These are phyloP conservation scores for Corchorus capsularis DNA, from an alignment of 345 rosid genomes.

Conservation along the genomic window DNA sequence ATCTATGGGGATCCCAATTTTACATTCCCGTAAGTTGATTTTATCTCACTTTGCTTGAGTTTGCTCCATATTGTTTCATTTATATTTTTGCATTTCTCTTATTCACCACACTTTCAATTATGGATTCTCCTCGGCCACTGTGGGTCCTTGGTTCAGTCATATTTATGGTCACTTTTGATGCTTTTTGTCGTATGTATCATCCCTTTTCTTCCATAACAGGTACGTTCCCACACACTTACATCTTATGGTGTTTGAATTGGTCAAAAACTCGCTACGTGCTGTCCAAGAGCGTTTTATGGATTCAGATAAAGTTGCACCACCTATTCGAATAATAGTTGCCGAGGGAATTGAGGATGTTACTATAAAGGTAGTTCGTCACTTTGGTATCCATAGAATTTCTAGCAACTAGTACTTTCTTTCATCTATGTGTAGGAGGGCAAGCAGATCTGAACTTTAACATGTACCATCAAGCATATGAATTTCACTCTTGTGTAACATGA, in stretches of 20 bases:
- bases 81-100: neutral
- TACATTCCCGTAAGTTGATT: conserved; percentile 83
- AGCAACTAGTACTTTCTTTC: neutral
- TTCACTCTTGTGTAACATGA: neutral
- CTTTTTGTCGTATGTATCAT: conserved; percentile 11
- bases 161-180: neutral
- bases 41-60: neutral
- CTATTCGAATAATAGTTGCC: conserved; percentile 81
- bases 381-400: neutral
- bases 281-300: conserved; percentile 85
- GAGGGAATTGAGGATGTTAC: conserved; percentile 97
- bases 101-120: neutral
- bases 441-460: neutral
- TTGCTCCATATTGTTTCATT: neutral
- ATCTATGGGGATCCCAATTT: conserved; percentile 90
- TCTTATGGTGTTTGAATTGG: conserved; percentile 93
- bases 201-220: conserved; percentile 37
- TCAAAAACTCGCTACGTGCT: conserved; percentile 92
- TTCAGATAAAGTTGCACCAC: conserved; percentile 77
- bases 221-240: conserved; percentile 94
- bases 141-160: neutral
- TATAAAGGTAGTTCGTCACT: conserved; percentile 57
- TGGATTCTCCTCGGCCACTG: neutral
- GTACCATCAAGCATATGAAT: neutral
- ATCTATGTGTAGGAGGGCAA: neutral